Base-by-base conservation (phyloP, 192 early-diverging fungal genomes). In the Coemansia sp. region DNA sequence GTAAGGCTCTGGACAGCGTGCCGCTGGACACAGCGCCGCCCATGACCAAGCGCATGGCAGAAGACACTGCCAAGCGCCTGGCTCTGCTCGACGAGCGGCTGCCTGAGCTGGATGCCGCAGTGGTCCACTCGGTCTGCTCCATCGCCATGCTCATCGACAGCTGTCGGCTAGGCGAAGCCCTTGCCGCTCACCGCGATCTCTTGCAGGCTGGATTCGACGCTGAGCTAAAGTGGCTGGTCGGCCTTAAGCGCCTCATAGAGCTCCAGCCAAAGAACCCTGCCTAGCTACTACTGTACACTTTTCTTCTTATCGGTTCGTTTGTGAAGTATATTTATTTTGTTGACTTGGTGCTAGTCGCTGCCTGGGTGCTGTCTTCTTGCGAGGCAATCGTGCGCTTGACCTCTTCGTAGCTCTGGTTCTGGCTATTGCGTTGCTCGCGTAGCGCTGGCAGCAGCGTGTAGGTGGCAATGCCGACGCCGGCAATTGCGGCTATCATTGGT, bases 141-240 rank as follows among this genome's bases (percentile, higher is more conserved):
- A 62, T 73, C 10, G 73, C 67, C 6, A 4, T 67, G 60, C 56
- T 70, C 8, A 47, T 79, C 18, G 68, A 79, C 9, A 10, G 39
- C n/a, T 26, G 48, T 1, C 26, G 38, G 61, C 52, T 66, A 7
- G 12, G 20, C 3, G 71, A 70, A 6, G 76, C 76, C 12, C 53
- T 62, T 18, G 56, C 21, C 25, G 72, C 43, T 0, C 67, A 73
- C 45, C 61, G 67, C 11, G 59, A 59, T 9, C 64, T 77, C 42
- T 64, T 77, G 64, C 74, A 76, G 53, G 59, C 72, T 20, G 68
- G 64, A 1, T 58, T 71, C 25, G 75, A 76, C 13, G 16, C 57
- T 1, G 80, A 83, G 39, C 71, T 73, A 47, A 67, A 66, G 33
- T 83, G 80, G 80, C 75, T 83, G 34, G 66, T 83, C 20, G 80